Evolutionary conservation across 257 asterid species (phyloP).

Genomic region (Lycium ferocissimum): DNA sequence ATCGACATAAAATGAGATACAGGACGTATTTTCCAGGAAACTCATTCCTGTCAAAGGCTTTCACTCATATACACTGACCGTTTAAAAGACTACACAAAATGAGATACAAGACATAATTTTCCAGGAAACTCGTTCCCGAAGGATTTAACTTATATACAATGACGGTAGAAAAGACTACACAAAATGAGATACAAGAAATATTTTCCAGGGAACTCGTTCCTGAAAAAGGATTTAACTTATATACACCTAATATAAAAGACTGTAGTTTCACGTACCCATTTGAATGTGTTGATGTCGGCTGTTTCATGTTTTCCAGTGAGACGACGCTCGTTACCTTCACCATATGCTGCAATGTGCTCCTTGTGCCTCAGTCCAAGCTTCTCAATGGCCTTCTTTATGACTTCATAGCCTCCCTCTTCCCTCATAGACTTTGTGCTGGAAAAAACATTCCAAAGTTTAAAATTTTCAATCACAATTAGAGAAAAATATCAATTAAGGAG

Average conservation of each 20-base stretch:
- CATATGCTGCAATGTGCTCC: slow-evolving; percentile 7
- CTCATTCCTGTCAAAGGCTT: no score
- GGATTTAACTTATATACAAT: no score
- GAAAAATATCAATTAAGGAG: neutral
- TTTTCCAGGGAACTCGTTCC: no score
- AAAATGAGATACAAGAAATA: no score
- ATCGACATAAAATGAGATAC: neutral
- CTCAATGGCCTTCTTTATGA: slow-evolving; percentile 20
- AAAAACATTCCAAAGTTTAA: neutral
- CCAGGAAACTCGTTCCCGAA: no score
- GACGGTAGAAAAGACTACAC: no score
- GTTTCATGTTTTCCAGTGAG: slow-evolving; percentile 47
- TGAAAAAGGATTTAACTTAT: no score
- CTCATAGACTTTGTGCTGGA: neutral
- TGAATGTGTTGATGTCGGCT: slow-evolving; percentile 66
- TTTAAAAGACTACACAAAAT: no score
- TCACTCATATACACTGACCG: neutral
- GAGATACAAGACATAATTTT: no score
- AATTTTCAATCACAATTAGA: neutral
- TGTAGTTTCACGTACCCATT: slow-evolving; percentile 59
- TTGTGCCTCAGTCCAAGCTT: slow-evolving; percentile 21
- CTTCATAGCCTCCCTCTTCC: slow-evolving; percentile 21
- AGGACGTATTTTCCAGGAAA: neutral
- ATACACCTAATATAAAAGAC: neutral
- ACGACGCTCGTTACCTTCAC: no score